Evolutionary conservation across 108 stramenopile genomes (phyloP).

Genomic region (Skeletonema marinoi): DNA sequence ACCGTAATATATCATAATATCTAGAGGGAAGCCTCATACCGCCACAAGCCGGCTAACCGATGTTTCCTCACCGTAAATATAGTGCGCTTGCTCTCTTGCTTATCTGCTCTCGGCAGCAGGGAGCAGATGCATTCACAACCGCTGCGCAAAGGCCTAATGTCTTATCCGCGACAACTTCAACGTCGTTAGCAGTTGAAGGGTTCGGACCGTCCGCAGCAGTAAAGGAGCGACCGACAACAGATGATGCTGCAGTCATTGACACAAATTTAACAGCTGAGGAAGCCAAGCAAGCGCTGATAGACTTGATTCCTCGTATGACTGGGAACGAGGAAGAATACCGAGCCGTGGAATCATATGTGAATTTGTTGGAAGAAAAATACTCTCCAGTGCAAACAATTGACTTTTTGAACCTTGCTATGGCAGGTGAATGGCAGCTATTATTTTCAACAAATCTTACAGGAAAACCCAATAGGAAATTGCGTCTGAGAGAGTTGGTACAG

Average conservation of each 20-base stretch:
- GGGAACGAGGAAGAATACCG: constrained; percentile 65
- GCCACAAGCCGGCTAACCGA: not conserved
- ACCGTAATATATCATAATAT: too few relatives aligned
- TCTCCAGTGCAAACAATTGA: constrained; percentile 68
- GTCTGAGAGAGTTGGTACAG: constrained; percentile 54
- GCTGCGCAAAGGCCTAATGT: not conserved
- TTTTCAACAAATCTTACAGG: constrained; percentile 70
- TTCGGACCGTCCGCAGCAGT: not conserved
- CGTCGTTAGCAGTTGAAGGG: not conserved
- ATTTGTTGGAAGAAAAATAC: constrained; percentile 65
- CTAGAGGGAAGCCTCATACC: not conserved
- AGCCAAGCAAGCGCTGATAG: constrained; percentile 47
- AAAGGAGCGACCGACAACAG: not conserved
- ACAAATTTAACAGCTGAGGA: constrained; percentile 24
- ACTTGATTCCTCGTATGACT: constrained; percentile 76
- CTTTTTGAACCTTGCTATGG: constrained; percentile 69
- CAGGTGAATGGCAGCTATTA: constrained; percentile 79
- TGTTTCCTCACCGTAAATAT: not conserved
- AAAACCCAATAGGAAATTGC: constrained; percentile 39
- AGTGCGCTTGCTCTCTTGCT: not conserved
- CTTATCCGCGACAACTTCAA: not conserved
- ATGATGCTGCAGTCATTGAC: not conserved
- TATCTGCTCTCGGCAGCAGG: not conserved
- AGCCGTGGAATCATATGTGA: constrained; percentile 65
- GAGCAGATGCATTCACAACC: not conserved